phyloP scores from a whole-genome alignment of 768 basidiomycete species.

The Boletellus ananiceps region DNA sequence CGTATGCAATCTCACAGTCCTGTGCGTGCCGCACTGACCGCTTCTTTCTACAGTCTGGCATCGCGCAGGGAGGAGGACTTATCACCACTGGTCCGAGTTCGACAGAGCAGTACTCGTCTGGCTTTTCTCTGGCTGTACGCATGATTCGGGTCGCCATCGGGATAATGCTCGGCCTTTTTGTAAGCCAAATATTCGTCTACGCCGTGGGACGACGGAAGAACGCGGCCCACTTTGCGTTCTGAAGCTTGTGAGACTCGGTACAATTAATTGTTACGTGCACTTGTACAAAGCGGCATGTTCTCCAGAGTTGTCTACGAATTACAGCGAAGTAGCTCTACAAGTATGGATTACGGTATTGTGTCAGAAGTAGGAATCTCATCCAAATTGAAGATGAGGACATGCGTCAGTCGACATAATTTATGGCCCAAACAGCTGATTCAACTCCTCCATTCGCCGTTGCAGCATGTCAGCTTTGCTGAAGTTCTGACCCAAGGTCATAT shows the following conservation, averaged over 20 bases:
- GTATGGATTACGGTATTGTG: constrained; percentile 28
- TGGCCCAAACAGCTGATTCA: constrained; percentile 66
- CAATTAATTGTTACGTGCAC: background rate
- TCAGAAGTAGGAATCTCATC: constrained; percentile 17
- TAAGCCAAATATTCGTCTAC: constrained; percentile 73
- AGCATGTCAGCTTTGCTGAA: constrained; percentile 86
- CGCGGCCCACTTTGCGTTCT: constrained; percentile 73
- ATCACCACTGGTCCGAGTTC: constrained; percentile 50
- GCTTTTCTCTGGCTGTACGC: constrained; percentile 73
- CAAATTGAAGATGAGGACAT: constrained; percentile 15
- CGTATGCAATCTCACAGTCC: constrained; percentile 41
- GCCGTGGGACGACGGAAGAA: constrained; percentile 70
- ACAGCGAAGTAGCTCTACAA: constrained; percentile 27
- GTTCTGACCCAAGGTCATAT: constrained; percentile 86
- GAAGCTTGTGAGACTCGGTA: constrained; percentile 12
- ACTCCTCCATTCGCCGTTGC: constrained; percentile 84
- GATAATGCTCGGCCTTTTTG: constrained; percentile 80
- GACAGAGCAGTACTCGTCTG: constrained; percentile 59
- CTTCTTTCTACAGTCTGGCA: constrained; percentile 52
- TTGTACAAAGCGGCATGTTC: constrained; percentile 1
- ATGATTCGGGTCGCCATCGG: constrained; percentile 85
- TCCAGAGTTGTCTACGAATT: constrained; percentile 27
- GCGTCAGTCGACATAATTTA: constrained; percentile 27
- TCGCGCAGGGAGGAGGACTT: constrained; percentile 70
- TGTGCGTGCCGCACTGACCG: constrained; percentile 11